Base-by-base conservation (phyloP, 805 yeast genomes). In the Deakozyma indianensis region DNA sequence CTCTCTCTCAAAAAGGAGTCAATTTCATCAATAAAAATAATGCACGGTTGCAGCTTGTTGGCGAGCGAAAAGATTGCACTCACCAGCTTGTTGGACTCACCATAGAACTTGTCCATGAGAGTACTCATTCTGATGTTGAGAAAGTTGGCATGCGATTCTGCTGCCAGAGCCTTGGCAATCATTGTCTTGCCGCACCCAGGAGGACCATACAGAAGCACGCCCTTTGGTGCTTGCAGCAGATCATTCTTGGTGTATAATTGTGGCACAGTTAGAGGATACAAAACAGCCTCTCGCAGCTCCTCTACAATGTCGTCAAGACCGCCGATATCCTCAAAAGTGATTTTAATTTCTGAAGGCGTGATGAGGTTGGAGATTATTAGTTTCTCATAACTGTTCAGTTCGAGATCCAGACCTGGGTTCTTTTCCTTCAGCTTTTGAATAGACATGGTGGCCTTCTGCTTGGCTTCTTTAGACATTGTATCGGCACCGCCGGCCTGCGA, bases 121-220 rank as follows among this genome's bases (percentile, higher is more conserved):
- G 90, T 78, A 22, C 95, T 86, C 94, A 90, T 83, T 61, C 95
- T 73, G 44, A 90, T 82, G 55, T 88, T 86, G 43, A 90, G 74
- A 64, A 90, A 90, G 54, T 80, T 86, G 0, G 97, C 97, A 1
- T 85, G 86, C 52, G 94, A 80, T 61, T 88, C 96, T 46, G 77
- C 74, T 1, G 97, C 97, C 32, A 90, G 72, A 0, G 96, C 96
- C 62, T 88, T 90, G 7, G 96, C 97, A 54, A 90, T 68, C 96
- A 90, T 85, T 2, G 97, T 90, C 64, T 90, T 90, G 46, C 97
- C 97, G 62, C 96, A 90, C 0, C 97, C 97, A 0, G 97, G 97
- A 2, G 97, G 96, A 0, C 97, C 97, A 58, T 85, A 80, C 43
- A 88, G 70, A 28, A 90, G 65, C 2, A 90, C 96, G 35, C 98